Percentiles rank a stretch among this genome's conserved stretches.
These are phyloP conservation scores for Cladorrhinum samala DNA, from an alignment of 495 filamentous ascomycete genomes.

Conservation along the genomic window DNA sequence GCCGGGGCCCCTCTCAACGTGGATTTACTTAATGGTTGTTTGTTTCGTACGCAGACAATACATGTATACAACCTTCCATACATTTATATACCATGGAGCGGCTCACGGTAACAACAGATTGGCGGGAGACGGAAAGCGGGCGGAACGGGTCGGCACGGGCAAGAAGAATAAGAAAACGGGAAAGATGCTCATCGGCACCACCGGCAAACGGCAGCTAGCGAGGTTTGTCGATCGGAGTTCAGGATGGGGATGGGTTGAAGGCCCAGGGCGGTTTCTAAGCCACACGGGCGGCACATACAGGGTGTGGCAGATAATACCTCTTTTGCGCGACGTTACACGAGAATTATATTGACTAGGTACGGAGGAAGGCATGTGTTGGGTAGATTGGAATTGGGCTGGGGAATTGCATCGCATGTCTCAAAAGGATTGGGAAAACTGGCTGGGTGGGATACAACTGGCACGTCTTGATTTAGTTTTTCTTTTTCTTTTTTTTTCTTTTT, in stretches of 20 bases:
- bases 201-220: not conserved
- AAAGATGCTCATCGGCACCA: not conserved
- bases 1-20: too few relatives aligned
- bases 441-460: constrained; percentile 8
- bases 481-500: not conserved
- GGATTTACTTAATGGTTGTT: too few relatives aligned
- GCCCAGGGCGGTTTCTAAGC: not conserved
- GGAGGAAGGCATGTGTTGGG: not conserved
- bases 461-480: not conserved
- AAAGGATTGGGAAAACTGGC: not conserved
- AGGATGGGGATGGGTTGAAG: not conserved
- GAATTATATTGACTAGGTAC: not conserved
- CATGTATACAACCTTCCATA: too few relatives aligned
- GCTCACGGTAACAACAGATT: not conserved
- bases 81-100: not conserved
- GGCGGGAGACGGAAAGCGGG: constrained; percentile 1
- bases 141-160: constrained; percentile 17
- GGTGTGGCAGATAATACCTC: not conserved
- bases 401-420: not conserved
- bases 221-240: not conserved
- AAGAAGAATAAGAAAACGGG: not conserved
- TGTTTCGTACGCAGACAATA: too few relatives aligned
- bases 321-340: not conserved
- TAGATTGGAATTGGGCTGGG: not conserved
- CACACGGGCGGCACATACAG: not conserved